These are phyloP conservation scores for Glycyrrhiza uralensis DNA, from an alignment of 306 rosid species.

Conservation along the genomic window DNA sequence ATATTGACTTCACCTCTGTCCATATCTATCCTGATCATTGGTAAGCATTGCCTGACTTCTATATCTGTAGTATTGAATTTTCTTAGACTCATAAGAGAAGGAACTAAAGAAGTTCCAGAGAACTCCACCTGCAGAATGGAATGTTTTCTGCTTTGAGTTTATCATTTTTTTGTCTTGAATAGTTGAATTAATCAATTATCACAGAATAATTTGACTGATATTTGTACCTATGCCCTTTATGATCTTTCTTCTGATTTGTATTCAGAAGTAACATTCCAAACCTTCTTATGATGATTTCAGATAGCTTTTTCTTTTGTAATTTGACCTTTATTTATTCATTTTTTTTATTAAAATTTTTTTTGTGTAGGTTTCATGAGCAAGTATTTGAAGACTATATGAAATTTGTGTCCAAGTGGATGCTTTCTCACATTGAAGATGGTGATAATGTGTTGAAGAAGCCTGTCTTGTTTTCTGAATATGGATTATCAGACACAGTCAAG, in stretches of 20 bases:
- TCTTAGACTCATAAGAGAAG: not conserved
- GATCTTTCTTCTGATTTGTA: not conserved
- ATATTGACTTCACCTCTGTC: constrained; percentile 86
- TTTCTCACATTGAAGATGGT: constrained; percentile 92
- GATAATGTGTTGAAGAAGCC: constrained; percentile 73
- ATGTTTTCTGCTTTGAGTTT: not conserved
- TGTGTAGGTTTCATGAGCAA: constrained; percentile 60
- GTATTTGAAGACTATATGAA: constrained; percentile 58
- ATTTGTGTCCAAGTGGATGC: constrained; percentile 86
- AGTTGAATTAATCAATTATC: not conserved
- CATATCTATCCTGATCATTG: constrained; percentile 98
- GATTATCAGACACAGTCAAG: constrained; percentile 62
- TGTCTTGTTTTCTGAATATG: constrained; percentile 86
- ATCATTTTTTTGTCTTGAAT: not conserved
- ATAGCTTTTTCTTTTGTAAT: not conserved
- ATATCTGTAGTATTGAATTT: not conserved
- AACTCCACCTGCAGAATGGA: not conserved
- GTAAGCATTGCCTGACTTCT: constrained; percentile 47
- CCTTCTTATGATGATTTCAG: not conserved
- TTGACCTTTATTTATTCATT: not conserved
- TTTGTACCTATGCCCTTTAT: not conserved
- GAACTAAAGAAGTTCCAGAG: not conserved
- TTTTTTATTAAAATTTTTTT: not conserved
- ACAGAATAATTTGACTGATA: not conserved
- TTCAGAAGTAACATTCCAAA: constrained; percentile 1